Base-by-base conservation (phyloP, 805 yeast species). In the Starmerella stigmatis region DNA sequence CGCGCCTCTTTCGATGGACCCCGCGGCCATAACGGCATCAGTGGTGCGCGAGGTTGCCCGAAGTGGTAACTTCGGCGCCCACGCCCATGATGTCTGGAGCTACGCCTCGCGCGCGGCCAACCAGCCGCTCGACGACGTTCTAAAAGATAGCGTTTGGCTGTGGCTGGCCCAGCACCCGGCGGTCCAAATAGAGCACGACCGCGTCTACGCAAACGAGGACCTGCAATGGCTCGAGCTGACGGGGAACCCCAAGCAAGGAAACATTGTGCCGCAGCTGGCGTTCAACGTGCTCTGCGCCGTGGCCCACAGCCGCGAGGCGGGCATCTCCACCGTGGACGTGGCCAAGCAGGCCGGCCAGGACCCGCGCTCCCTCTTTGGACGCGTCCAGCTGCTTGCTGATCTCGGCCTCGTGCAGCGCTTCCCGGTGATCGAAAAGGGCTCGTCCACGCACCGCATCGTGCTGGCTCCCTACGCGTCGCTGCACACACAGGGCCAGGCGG, bases 231-330 rank as follows among this genome's bases (percentile, higher is more conserved):
- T 49, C 11, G 56, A 50, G 6, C 50, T 66, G 7, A 66, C 70
- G 0, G 67, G 67, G 2, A 34, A 45, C 10, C 59, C 62, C 0
- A 55, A 55, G 22, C 55, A 52, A 12, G 62, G 54, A 8, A 59
- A 56, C 36, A 45, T 58, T 29, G 46, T 63, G n/a, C 69, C 69
- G 3, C 43, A 52, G 3, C 53, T 53, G 45, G 65, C 72, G 29
- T 70, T 68, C 50, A 64, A 62, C 29, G 49, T 68, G 19, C 58
- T 68, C 6, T 56, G 64, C 33, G 60, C 58, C 13, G 60, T 66
- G 9, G 58, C 69, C 60, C 56, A 74, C 63, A 46, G 60, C 46
- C 56, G 75, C 50, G 56, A 58, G 44, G 48, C 52, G 9, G 72
- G 72, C 6, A 40, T 64, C 3, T 59, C 67, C 1, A 58, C 58